These are phyloP conservation scores for Endogone sp. DNA, from an alignment of 192 early-diverging fungal genomes.

Conservation along the genomic window DNA sequence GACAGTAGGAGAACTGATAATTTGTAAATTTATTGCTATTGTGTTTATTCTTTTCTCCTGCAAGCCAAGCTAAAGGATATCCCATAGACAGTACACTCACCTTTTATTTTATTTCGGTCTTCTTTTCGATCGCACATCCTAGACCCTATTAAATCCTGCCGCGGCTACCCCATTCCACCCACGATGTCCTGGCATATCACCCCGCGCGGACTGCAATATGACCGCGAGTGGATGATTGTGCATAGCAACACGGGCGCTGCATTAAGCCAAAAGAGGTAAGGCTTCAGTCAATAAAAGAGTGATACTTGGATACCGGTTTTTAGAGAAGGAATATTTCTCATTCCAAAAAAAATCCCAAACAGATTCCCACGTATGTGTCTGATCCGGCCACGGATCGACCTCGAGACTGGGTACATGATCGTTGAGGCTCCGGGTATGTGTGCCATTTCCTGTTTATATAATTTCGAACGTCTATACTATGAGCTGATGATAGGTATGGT, in stretches of 20 bases:
- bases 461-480: background rate
- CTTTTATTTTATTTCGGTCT: background rate
- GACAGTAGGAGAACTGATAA: too few species aligned
- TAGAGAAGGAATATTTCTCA: too few species aligned
- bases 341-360: too few species aligned
- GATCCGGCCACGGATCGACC: conserved; percentile 47
- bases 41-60: conserved; percentile 3
- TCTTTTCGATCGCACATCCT: conserved; percentile 19
- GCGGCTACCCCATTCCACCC: conserved; percentile 45
- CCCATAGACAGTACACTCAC: background rate
- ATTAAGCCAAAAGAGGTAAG: conserved; percentile 63
- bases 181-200: conserved; percentile 48
- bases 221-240: conserved; percentile 66
- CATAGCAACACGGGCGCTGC: conserved; percentile 42
- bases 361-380: conserved; percentile 57
- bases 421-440: conserved; percentile 31
- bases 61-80: background rate
- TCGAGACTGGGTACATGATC: conserved; percentile 34
- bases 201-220: conserved; percentile 50
- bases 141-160: conserved; percentile 85
- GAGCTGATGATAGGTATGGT: background rate
- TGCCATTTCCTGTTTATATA: conserved; percentile 17
- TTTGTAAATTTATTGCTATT: too few species aligned
- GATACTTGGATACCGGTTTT: too few species aligned
- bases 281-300: background rate